Base-by-base conservation (phyloP, 2,329 filamentous ascomycete species). In the Triangularia verruculosa region DNA sequence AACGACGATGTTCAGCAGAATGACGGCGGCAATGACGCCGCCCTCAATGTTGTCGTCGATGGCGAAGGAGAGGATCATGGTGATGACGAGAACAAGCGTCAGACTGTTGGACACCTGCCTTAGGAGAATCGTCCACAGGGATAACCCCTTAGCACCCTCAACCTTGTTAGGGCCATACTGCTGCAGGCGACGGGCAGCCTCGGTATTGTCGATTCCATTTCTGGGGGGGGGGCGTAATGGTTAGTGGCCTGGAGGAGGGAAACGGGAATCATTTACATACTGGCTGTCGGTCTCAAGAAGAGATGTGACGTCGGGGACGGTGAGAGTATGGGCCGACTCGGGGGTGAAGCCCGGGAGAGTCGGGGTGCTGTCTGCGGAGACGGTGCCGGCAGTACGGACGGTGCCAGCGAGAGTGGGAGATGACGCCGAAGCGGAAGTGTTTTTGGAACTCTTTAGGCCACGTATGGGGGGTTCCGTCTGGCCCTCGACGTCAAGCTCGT, bases 51-150 rank as follows among this genome's bases (percentile, higher is more conserved):
- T 88, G 69, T 89, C 87, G 70, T 80, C 72, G 69, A 89, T 89
- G 73, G 82, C 85, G 77, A 88, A 89, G 57, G 85, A 87, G 64
- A 86, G 78, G 64, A 86, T 87, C 86, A 91, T 91, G 71, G 90
- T 89, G 71, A 91, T 86, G 69, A 92, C 81, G 70, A 93, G 86
- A 67, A 91, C 69, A 63, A 89, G 81, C 68, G 89, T 92, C 77
- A 92, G 80, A 78, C 88, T 90, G 79, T 92, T 92, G 69, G 89
- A 90, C 70, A 91, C 84, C 79, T 92, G 89, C 73, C 88, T 89
- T 78, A 92, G 77, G 78, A 92, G 83, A 79, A 92, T 90, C 78
- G 89, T 85, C 86, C 88, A 90, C 77, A 89, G 72, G 76, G 89
- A 91, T 78, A 89, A 78, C 76, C 87, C 86, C 78, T 88, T 86